Evolutionary conservation across 495 filamentous ascomycete species (phyloP).

Genomic region (Aspergillus cristatus): DNA sequence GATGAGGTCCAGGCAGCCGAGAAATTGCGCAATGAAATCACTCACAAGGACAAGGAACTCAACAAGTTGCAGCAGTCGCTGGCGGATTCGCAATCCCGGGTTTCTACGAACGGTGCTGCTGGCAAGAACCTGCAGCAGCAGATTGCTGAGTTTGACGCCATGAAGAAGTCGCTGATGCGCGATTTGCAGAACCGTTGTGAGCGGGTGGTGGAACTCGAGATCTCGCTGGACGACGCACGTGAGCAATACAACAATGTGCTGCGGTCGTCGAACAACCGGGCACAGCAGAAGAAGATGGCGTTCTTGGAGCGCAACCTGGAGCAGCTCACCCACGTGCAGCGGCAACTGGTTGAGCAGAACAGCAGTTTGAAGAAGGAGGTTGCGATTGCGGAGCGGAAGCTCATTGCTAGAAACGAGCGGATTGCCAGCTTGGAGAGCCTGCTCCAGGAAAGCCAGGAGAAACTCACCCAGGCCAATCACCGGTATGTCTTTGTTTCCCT

Average conservation of each 20-base stretch:
- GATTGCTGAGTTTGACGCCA: slow-evolving; percentile 94
- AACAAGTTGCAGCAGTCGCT: slow-evolving; percentile 61
- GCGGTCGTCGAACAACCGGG: slow-evolving; percentile 88
- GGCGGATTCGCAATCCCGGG: slow-evolving; percentile 62
- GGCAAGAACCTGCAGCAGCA: slow-evolving; percentile 96
- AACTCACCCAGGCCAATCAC: slow-evolving; percentile 89
- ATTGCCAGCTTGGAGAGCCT: slow-evolving; percentile 86
- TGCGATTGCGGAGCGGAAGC: slow-evolving; percentile 93
- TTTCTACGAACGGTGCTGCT: slow-evolving; percentile 55
- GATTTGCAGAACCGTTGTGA: slow-evolving; percentile 98
- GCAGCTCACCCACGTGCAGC: slow-evolving; percentile 92
- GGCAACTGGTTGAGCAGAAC: slow-evolving; percentile 97
- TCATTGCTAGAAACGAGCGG: slow-evolving; percentile 92
- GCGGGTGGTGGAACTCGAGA: slow-evolving; percentile 94
- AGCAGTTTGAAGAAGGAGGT: slow-evolving; percentile 96
- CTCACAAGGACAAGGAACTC: slow-evolving; percentile 66
- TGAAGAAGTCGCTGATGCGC: slow-evolving; percentile 99
- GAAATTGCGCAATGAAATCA: slow-evolving; percentile 63
- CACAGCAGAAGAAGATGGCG: slow-evolving; percentile 99
- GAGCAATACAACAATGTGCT: slow-evolving; percentile 99
- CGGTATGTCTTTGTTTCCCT: slow-evolving; percentile 70
- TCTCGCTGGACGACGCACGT: slow-evolving; percentile 88
- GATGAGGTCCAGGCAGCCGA: slow-evolving; percentile 58
- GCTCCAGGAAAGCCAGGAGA: slow-evolving; percentile 95
- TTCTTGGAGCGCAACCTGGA: slow-evolving; percentile 98